These are phyloP conservation scores for Candida takata DNA, from an alignment of 805 yeast genomes.

Conservation along the genomic window DNA sequence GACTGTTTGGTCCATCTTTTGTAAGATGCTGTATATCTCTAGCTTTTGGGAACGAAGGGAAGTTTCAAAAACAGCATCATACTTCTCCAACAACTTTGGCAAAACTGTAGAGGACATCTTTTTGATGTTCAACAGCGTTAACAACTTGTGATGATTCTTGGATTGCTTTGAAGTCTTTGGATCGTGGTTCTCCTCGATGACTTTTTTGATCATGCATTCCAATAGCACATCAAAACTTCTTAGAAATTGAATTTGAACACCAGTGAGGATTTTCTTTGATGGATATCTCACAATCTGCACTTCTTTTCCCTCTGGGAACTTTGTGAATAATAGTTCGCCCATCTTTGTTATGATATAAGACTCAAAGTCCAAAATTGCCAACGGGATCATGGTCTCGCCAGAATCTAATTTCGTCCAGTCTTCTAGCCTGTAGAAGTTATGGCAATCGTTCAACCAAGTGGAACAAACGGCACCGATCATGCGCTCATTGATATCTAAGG, in stretches of 20 bases:
- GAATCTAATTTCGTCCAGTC: conserved; percentile 31
- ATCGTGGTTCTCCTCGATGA: conserved; percentile 32
- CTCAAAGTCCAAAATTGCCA: conserved; percentile 28
- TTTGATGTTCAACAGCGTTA: conserved; percentile 49
- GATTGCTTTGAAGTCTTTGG: conserved; percentile 15
- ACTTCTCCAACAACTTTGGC: conserved; percentile 41
- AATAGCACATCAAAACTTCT: conserved; percentile 40
- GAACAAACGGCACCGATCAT: conserved; percentile 41
- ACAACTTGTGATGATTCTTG: conserved; percentile 38
- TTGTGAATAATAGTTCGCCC: conserved; percentile 28
- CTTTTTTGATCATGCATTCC: conserved; percentile 34
- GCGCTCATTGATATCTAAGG: conserved; percentile 34
- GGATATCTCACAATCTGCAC: conserved; percentile 32
- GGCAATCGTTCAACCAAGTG: conserved; percentile 45
- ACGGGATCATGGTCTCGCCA: conserved; percentile 33
- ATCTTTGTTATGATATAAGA: conserved; percentile 27
- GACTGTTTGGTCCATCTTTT: conserved; percentile 43
- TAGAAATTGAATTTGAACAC: conserved; percentile 33
- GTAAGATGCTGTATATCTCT: conserved; percentile 38
- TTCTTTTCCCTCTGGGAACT: conserved; percentile 28
- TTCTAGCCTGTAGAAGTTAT: conserved; percentile 32
- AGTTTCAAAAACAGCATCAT: conserved; percentile 44
- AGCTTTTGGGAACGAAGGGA: conserved; percentile 35
- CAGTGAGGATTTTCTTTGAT: conserved; percentile 29
- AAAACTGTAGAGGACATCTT: conserved; percentile 38